Percentiles rank a stretch among this genome's conserved stretches.
phyloP scores from a whole-genome alignment of 2,329 filamentous ascomycete species.

The Colletotrichum sp. region DNA sequence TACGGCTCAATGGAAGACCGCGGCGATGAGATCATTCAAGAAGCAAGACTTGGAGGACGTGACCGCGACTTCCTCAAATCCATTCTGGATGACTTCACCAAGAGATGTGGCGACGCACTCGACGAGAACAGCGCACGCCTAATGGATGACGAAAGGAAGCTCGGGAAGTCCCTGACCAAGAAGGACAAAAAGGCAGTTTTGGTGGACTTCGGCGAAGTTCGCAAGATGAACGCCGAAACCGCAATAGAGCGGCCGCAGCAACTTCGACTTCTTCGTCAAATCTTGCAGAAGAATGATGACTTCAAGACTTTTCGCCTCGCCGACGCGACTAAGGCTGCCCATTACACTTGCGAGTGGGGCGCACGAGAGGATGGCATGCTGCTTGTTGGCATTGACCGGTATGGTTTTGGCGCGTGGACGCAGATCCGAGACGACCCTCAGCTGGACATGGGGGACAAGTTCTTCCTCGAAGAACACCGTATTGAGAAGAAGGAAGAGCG shows the following conservation, averaged over 20 bases:
- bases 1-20: constrained; percentile 92
- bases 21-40: constrained; percentile 83
- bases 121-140: constrained; percentile 74
- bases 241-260: constrained; percentile 90
- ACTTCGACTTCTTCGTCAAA: constrained; percentile 81
- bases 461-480: constrained; percentile 97
- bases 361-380: constrained; percentile 97
- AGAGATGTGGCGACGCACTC: constrained; percentile 61
- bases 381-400: constrained; percentile 87
- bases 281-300: constrained; percentile 71
- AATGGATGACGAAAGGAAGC: constrained; percentile 80
- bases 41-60: constrained; percentile 83
- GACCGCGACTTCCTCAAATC: constrained; percentile 80
- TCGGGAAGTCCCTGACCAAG: constrained; percentile 85
- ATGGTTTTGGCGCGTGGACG: constrained; percentile 95
- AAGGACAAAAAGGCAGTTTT: constrained; percentile 98
- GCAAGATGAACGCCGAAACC: constrained; percentile 95
- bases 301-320: constrained; percentile 83
- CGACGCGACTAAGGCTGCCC: constrained; percentile 89
- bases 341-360: constrained; percentile 92
- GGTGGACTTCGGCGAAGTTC: constrained; percentile 92
- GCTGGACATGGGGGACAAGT: constrained; percentile 84
- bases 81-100: constrained; percentile 77
- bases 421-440: constrained; percentile 92
- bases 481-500: constrained; percentile 97